phyloP scores from a whole-genome alignment of 257 asterid genomes.

The Galeopsis tetrahit region DNA sequence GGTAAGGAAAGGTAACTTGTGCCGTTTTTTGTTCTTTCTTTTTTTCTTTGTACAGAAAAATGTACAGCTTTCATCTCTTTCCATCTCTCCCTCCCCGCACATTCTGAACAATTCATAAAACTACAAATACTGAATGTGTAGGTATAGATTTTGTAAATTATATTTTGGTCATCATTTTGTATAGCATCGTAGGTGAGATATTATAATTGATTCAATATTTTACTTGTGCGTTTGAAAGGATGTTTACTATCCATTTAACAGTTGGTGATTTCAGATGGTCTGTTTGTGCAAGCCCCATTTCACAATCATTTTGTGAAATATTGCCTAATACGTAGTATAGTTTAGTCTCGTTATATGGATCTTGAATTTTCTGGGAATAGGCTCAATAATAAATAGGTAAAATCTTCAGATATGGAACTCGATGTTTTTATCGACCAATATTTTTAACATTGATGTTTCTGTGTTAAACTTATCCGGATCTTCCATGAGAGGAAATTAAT shows the following conservation, averaged over 20 bases:
- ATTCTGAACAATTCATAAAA: background rate
- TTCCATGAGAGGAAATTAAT: no score
- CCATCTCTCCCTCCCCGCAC: constrained; percentile 22
- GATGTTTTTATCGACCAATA: no score
- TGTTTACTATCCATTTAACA: background rate
- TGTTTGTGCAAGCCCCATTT: background rate
- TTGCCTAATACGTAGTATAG: no score
- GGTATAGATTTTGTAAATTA: constrained; percentile 36
- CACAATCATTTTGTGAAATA: background rate
- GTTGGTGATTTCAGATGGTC: background rate
- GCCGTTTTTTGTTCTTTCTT: constrained; percentile 31
- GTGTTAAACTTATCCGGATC: no score
- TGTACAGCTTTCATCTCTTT: constrained; percentile 46
- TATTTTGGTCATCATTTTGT: constrained; percentile 30
- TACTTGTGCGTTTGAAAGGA: constrained; percentile 1
- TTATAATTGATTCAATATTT: constrained; percentile 15
- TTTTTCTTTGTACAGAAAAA: constrained; percentile 39
- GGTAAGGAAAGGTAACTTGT: constrained; percentile 14
- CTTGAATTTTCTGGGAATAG: background rate
- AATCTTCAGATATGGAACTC: background rate
- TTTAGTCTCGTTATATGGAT: background rate
- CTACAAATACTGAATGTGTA: constrained; percentile 24
- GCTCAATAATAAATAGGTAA: background rate
- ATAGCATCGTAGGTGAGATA: constrained; percentile 30
- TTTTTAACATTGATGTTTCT: background rate